Percentiles rank a stretch among this genome's conserved stretches.
Evolutionary conservation across 1,284 basidiomycete species (phyloP).

Genomic region (Moesziomyces sp.): DNA sequence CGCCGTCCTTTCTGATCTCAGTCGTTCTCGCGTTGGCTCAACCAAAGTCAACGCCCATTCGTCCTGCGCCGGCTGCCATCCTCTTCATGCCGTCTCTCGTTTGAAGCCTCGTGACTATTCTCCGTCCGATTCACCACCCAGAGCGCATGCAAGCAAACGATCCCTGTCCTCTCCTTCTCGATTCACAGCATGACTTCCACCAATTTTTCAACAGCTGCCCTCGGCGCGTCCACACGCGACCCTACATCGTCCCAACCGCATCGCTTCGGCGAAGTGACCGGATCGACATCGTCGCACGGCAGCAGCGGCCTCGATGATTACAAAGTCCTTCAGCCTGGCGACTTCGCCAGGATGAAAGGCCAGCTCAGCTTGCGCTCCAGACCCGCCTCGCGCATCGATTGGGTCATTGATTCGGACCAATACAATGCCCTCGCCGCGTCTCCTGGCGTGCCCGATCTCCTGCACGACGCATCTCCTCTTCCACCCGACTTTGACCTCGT

Average conservation of each 20-base stretch:
- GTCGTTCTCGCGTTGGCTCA: too few species aligned
- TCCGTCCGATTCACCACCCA: too few species aligned
- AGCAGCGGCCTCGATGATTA: constrained; percentile 13
- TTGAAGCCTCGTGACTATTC: neutral
- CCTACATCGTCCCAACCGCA: neutral
- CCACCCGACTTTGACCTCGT: constrained; percentile 32
- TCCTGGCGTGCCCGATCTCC: neutral
- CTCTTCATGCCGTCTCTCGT: neutral
- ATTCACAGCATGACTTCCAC: constrained; percentile 8
- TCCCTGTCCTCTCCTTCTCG: neutral
- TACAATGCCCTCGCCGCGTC: neutral
- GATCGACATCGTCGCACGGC: constrained; percentile 13
- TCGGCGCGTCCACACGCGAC: constrained; percentile 8
- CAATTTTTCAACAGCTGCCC: neutral
- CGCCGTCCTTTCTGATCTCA: too few species aligned
- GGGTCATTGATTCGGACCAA: neutral
- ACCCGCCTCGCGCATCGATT: constrained; percentile 17
- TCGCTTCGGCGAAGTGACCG: constrained; percentile 3
- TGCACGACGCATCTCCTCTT: constrained; percentile 2
- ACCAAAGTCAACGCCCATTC: too few species aligned
- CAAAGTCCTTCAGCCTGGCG: constrained; percentile 31
- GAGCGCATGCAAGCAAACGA: neutral
- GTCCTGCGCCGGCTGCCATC: too few species aligned
- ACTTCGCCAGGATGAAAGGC: constrained; percentile 33
- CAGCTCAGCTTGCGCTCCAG: constrained; percentile 13